Conservation (phyloP, 2,329 filamentous ascomycete genomes). For the Truncatella angustata region DNA sequence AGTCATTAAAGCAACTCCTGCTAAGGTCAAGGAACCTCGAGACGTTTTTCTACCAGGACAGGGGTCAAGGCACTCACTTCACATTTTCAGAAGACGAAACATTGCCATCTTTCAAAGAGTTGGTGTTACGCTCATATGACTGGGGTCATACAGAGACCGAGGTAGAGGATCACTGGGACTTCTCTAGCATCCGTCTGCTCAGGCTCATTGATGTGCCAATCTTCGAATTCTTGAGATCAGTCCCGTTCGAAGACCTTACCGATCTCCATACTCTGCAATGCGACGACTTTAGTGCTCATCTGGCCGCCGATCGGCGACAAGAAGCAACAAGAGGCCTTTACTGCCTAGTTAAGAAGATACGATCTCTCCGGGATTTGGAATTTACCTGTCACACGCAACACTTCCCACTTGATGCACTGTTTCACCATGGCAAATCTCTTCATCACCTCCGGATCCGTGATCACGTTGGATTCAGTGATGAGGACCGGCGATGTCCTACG, state of each 20-base stretch:
- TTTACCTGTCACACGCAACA: conserved; percentile 39
- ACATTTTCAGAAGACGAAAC: conserved; percentile 36
- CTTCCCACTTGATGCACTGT: conserved; percentile 39
- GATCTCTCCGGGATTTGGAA: conserved; percentile 34
- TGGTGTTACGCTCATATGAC: conserved; percentile 46
- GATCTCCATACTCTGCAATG: conserved; percentile 36
- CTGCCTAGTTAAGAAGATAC: conserved; percentile 36
- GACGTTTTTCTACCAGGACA: conserved; percentile 41
- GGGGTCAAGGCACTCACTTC: conserved; percentile 45
- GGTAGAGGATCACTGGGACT: conserved; percentile 43
- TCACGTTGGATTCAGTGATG: conserved; percentile 43
- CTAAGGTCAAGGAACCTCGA: conserved; percentile 32
- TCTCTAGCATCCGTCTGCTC: conserved; percentile 40
- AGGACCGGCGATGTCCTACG: conserved; percentile 40
- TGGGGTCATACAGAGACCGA: conserved; percentile 41
- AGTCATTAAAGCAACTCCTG: conserved; percentile 42
- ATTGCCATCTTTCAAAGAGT: conserved; percentile 39
- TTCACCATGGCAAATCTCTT: conserved; percentile 36
- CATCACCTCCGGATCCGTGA: conserved; percentile 41
- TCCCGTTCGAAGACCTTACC: conserved; percentile 34
- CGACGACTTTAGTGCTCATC: conserved; percentile 44
- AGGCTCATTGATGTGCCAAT: conserved; percentile 42
- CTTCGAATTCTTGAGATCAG: conserved; percentile 41
- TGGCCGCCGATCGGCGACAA: conserved; percentile 31
- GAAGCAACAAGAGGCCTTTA: conserved; percentile 40